These are phyloP conservation scores for Populus pruinosa DNA, from an alignment of 345 rosid genomes.

Conservation along the genomic window DNA sequence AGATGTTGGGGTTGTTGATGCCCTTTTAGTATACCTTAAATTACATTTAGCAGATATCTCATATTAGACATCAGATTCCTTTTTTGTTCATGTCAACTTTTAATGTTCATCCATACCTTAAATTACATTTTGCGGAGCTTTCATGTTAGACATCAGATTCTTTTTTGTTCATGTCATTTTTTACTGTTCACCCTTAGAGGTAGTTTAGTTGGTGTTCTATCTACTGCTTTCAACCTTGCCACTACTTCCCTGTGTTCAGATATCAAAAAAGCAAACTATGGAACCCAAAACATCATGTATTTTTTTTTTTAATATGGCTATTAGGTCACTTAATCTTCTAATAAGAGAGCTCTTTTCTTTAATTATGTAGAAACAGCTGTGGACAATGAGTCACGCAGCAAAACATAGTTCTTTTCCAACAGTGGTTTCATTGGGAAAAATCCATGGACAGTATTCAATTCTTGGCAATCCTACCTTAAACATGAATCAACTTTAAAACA, in stretches of 20 bases:
- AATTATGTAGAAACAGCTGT: background rate
- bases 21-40: background rate
- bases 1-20: background rate
- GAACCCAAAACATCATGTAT: background rate
- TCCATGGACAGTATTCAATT: background rate
- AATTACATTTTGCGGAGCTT: background rate
- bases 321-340: background rate
- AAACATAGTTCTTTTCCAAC: background rate
- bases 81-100: background rate
- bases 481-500: background rate
- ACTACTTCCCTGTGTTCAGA: background rate
- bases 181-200: background rate
- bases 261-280: background rate
- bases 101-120: background rate
- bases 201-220: background rate
- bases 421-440: background rate
- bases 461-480: background rate
- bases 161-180: background rate
- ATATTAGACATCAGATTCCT: background rate
- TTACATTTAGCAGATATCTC: background rate
- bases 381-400: background rate
- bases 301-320: background rate
- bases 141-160: background rate
- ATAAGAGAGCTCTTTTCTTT: background rate
- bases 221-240: background rate